A percentile compares a stretch with the other conserved stretches of the same genome.
These are phyloP conservation scores for Candida ipomoeae DNA, from an alignment of 805 yeast genomes.

Conservation along the genomic window DNA sequence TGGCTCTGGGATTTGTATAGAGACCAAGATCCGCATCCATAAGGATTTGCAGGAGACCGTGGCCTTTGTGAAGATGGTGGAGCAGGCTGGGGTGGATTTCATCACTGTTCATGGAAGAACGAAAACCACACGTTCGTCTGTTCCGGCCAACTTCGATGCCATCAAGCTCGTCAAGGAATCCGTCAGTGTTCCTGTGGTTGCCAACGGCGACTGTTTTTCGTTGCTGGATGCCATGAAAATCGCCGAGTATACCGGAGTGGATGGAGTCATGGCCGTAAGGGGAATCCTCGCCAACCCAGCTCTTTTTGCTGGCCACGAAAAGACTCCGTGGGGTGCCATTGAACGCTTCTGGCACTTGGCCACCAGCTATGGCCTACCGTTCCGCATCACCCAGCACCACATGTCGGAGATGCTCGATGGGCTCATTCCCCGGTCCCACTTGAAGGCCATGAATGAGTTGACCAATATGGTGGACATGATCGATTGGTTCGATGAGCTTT, in stretches of 20 bases:
- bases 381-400: conserved; percentile 81
- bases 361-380: conserved; percentile 79
- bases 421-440: conserved; percentile 25
- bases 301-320: conserved; percentile 65
- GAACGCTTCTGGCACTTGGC: conserved; percentile 80
- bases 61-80: conserved; percentile 66
- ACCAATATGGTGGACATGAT: conserved; percentile 58
- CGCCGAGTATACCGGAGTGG: conserved; percentile 64
- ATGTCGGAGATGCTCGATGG: conserved; percentile 80
- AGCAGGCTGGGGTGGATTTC: conserved; percentile 86
- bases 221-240: conserved; percentile 63
- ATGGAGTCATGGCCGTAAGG: conserved; percentile 94
- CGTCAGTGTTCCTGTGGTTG: conserved; percentile 77
- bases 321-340: conserved; percentile 88
- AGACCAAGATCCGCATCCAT: conserved; percentile 90
- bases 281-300: conserved; percentile 88
- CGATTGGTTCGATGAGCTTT: conserved; percentile 77
- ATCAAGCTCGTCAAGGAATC: conserved; percentile 58
- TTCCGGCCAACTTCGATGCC: conserved; percentile 80
- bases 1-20: conserved; percentile 70
- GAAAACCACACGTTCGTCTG: conserved; percentile 75
- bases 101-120: conserved; percentile 94
- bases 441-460: conserved; percentile 59
- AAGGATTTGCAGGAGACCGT: conserved; percentile 68
- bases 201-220: conserved; percentile 91